Evolutionary conservation across 768 basidiomycete species (phyloP).

Genomic region (Xanthoconium purpureum): DNA sequence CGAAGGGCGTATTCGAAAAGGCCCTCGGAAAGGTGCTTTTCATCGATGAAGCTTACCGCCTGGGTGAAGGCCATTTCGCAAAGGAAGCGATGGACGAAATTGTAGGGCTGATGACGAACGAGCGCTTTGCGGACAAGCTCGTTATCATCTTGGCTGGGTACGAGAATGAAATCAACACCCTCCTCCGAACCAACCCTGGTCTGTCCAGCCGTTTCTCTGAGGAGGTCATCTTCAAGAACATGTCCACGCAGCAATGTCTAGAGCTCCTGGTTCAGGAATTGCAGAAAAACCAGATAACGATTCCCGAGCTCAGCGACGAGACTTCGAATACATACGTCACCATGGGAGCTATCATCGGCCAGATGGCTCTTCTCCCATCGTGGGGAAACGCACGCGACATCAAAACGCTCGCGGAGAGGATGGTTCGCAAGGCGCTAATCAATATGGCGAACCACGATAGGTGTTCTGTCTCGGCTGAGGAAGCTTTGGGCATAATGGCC

Average conservation of each 20-base stretch:
- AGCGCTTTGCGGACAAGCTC: slow-evolving; percentile 54
- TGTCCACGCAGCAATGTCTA: slow-evolving; percentile 48
- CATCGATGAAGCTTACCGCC: slow-evolving; percentile 69
- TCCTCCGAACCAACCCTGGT: slow-evolving; percentile 58
- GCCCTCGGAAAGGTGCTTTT: slow-evolving; percentile 68
- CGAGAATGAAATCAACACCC: slow-evolving; percentile 60
- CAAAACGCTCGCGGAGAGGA: slow-evolving; percentile 40
- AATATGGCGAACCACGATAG: not conserved
- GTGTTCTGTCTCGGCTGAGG: not conserved
- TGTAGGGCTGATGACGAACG: slow-evolving; percentile 59
- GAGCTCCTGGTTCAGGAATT: slow-evolving; percentile 48
- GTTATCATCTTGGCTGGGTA: slow-evolving; percentile 72
- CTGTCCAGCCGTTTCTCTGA: slow-evolving; percentile 68
- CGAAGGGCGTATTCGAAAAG: slow-evolving; percentile 55
- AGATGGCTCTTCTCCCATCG: slow-evolving; percentile 44
- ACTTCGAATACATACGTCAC: slow-evolving; percentile 4
- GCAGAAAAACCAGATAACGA: slow-evolving; percentile 38
- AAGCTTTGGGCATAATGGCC: slow-evolving; percentile 11
- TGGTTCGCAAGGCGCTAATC: slow-evolving; percentile 14
- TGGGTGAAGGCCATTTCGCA: slow-evolving; percentile 59
- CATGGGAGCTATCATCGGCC: slow-evolving; percentile 25
- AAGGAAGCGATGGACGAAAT: slow-evolving; percentile 73
- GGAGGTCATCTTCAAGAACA: slow-evolving; percentile 51
- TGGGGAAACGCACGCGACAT: slow-evolving; percentile 76
- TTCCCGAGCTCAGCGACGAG: slow-evolving; percentile 31